phyloP scores from a whole-genome alignment of 257 asterid genomes.

The Voacanga thouarsii region DNA sequence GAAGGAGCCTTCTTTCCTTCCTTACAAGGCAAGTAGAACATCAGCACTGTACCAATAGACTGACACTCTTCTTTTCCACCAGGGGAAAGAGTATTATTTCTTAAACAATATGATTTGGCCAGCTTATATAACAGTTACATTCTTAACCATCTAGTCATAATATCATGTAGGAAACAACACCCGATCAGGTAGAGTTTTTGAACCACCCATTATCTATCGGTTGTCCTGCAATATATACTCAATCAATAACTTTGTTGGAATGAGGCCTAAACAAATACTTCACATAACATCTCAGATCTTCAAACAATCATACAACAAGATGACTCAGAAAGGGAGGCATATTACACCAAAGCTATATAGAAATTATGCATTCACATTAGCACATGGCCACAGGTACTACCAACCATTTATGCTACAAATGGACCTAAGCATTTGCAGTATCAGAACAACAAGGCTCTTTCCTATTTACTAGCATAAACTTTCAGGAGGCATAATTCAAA shows the following conservation, averaged over 20 bases:
- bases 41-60: not conserved
- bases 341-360: not conserved
- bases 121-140: not conserved
- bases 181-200: not conserved
- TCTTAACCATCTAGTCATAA: not conserved
- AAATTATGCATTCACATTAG: not conserved
- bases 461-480: not conserved
- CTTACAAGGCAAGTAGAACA: too few relatives aligned
- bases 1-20: too few relatives aligned
- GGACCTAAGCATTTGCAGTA: not conserved
- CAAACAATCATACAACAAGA: not conserved
- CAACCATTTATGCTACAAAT: not conserved
- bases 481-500: not conserved
- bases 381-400: not conserved
- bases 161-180: not conserved
- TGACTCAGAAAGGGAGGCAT: not conserved
- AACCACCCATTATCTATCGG: not conserved
- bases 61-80: not conserved
- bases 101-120: not conserved
- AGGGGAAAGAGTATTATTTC: not conserved
- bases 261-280: not conserved
- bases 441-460: not conserved
- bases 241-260: not conserved
- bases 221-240: not conserved
- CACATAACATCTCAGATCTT: not conserved